These are phyloP conservation scores for Henningerozyma blattae DNA, from an alignment of 805 yeast genomes.

Conservation along the genomic window DNA sequence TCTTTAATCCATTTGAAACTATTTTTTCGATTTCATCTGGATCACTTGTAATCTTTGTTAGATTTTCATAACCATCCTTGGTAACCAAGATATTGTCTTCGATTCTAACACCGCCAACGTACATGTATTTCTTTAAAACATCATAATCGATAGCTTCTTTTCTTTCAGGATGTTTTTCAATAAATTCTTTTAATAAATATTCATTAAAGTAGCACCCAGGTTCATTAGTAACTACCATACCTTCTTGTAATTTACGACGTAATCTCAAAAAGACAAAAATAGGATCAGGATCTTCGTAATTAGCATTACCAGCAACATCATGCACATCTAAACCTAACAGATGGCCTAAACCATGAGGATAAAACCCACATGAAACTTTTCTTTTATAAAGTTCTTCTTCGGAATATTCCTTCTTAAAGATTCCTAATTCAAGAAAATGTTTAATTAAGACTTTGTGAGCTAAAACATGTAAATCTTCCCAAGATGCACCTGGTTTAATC, in stretches of 20 bases:
- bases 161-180: slow-evolving; percentile 33
- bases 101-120: slow-evolving; percentile 90
- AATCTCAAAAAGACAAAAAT: slow-evolving; percentile 66
- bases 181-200: slow-evolving; percentile 54
- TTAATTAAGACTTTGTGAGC: slow-evolving; percentile 71
- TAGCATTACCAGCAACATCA: slow-evolving; percentile 86
- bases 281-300: slow-evolving; percentile 74
- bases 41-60: slow-evolving; percentile 76
- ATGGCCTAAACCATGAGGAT: slow-evolving; percentile 95
- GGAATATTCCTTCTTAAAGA: slow-evolving; percentile 46
- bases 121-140: slow-evolving; percentile 64
- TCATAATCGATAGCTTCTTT: slow-evolving; percentile 48
- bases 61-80: slow-evolving; percentile 60
- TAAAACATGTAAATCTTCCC: slow-evolving; percentile 76
- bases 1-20: slow-evolving; percentile 55
- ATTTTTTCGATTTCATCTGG: slow-evolving; percentile 70
- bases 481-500: slow-evolving; percentile 71
- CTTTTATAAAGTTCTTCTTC: slow-evolving; percentile 59
- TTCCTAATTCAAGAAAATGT: slow-evolving; percentile 59
- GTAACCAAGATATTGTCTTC: slow-evolving; percentile 88
- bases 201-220: slow-evolving; percentile 92
- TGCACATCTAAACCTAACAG: slow-evolving; percentile 90
- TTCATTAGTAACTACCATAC: slow-evolving; percentile 88
- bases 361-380: slow-evolving; percentile 63
- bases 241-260: slow-evolving; percentile 54